phyloP scores from a whole-genome alignment of 1,284 basidiomycete species.

The Schizophyllum commune region DNA sequence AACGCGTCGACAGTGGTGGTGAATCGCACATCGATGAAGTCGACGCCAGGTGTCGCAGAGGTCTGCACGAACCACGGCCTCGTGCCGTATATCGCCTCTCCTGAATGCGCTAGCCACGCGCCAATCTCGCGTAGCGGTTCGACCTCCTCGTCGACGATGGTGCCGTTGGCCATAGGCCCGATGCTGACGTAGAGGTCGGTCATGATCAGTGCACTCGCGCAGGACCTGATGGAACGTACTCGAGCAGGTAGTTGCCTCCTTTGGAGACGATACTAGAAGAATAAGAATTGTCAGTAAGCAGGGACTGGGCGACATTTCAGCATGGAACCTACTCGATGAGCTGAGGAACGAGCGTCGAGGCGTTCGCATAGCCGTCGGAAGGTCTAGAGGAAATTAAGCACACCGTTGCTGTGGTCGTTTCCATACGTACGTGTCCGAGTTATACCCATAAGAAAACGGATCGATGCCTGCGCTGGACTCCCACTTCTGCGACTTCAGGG shows the following conservation, averaged over 20 bases:
- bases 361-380: neutral
- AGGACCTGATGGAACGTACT: neutral
- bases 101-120: neutral
- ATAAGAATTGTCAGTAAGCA: neutral
- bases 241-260: constrained; percentile 1
- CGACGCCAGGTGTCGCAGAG: neutral
- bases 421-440: constrained; percentile 11
- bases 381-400: neutral
- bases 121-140: neutral
- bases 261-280: neutral
- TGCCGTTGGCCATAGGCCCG: neutral
- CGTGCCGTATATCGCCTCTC: neutral
- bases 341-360: neutral
- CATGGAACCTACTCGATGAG: neutral
- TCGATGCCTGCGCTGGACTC: constrained; percentile 52
- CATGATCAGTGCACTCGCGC: neutral
- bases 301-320: neutral
- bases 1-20: constrained; percentile 1
- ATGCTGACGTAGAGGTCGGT: neutral
- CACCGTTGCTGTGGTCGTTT: neutral
- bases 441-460: constrained; percentile 38
- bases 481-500: constrained; percentile 42
- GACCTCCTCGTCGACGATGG: neutral
- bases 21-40: neutral
- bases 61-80: neutral